Evolutionary conservation across 139 green algal genomes (phyloP).

Genomic region (Dunaliella sp.): DNA sequence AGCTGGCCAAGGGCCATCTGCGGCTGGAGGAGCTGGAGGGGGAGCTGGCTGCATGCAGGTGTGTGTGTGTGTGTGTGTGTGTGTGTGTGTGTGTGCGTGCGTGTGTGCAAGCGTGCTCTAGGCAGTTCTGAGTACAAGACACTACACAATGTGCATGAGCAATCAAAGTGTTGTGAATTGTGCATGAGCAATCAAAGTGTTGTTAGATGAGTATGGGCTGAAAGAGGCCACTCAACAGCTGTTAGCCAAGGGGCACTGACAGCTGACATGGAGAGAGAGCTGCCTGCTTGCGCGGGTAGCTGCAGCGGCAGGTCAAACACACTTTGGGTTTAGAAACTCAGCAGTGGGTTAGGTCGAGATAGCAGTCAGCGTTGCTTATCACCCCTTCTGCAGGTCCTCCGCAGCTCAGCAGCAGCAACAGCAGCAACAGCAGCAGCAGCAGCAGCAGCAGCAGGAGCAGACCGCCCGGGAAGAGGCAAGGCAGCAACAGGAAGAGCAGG

Average conservation of each 20-base stretch:
- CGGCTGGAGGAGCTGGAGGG: conserved; percentile 7
- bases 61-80: neutral
- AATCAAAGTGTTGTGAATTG: too few species aligned
- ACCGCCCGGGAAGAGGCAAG: neutral
- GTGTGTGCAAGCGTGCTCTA: too few species aligned
- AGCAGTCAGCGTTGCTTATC: too few species aligned
- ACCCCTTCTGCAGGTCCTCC: neutral
- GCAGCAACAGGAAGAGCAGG: neutral
- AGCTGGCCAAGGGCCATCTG: neutral
- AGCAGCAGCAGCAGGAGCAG: neutral
- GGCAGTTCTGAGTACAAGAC: too few species aligned
- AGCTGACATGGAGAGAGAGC: too few species aligned
- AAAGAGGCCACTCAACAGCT: neutral
- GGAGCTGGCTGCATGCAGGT: conserved; percentile 2
- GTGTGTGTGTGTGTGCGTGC: neutral
- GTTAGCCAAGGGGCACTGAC: too few species aligned
- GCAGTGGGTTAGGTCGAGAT: too few species aligned
- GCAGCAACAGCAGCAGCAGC: neutral
- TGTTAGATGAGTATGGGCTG: neutral
- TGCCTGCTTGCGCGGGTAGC: too few species aligned
- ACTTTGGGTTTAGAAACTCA: too few species aligned
- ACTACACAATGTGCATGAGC: too few species aligned
- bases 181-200: too few species aligned
- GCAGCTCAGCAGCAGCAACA: neutral
- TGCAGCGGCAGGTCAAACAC: too few species aligned